Evolutionary conservation across 345 rosid species (phyloP).

Genomic region (Dimocarpus longan): DNA sequence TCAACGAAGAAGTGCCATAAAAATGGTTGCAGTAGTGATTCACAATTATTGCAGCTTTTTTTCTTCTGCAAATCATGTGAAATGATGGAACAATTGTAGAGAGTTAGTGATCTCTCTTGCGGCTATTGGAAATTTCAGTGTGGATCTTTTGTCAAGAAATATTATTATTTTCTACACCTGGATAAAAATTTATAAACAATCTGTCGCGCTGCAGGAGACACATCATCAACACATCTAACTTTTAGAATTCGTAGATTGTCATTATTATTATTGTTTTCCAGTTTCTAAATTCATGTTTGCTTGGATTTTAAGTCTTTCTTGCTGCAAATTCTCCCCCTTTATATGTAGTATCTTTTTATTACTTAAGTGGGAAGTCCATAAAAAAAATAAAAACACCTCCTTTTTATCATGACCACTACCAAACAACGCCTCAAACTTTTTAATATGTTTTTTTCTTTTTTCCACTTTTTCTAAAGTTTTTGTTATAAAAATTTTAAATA

Average conservation of each 20-base stretch:
- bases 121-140: neutral
- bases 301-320: neutral
- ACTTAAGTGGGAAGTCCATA: slow-evolving; percentile 5
- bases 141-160: slow-evolving; percentile 7
- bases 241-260: slow-evolving; percentile 8
- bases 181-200: too few species aligned
- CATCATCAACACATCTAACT: slow-evolving; percentile 11
- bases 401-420: neutral
- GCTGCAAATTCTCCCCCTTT: slow-evolving; percentile 5
- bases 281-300: slow-evolving; percentile 22
- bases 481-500: too few species aligned
- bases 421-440: neutral
- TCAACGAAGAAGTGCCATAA: neutral
- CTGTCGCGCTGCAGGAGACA: slow-evolving; percentile 20
- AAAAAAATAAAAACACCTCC: neutral
- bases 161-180: neutral
- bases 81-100: neutral
- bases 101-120: neutral
- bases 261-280: neutral
- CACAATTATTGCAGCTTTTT: neutral
- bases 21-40: neutral
- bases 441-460: too few species aligned
- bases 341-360: neutral
- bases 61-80: neutral
- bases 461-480: too few species aligned